Evolutionary conservation across 106 monocot genomes (phyloP), one percentile per base, ranked within the genome.

Genomic region (Acorus gramineus): DNA sequence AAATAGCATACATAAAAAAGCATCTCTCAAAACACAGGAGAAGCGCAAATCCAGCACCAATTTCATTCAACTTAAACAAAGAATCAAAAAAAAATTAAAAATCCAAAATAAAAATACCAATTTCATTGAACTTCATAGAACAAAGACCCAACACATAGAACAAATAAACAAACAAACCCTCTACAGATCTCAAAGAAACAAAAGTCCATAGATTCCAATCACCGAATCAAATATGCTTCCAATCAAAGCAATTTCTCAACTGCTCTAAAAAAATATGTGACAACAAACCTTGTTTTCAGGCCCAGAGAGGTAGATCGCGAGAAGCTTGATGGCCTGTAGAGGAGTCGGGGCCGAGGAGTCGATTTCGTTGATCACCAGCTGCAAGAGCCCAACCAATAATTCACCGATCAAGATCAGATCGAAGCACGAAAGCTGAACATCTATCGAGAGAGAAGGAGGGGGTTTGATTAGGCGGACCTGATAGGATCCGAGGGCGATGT

Each of bases 311-410:
- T 87, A 98, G 49, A 88, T 50, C 10, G 96, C 87, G 14, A 91
- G 91, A 50, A 98, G 58, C 74, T 91, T 98, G 49, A 98, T 87
- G 28, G 87, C 96, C 78, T 98, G 96, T 48, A 98, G 73, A 7
- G 96, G 72, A 2, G 96, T 98, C 6, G 91, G 87, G 4, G 91
- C 87, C 2, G 85, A 83, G 11, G 85, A 81, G 74, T 85, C 77
- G 61, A 98, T 85, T 73, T 91, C 96, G 63, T 73, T 76, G 71
- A 91, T 88, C 67, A 91, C 96, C 3, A 91, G 74, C 96, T 96
- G 76, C 74, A 64, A 52, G 11, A 68, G 45, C 11, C 50, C 7
- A 49, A 55, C 14, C 46, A 45, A 53, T 12, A 58, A 44, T 75
- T 55, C 57, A 59, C 55, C 10, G 43, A 61, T 47, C 62, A 28